phyloP scores from a whole-genome alignment of 768 basidiomycete species.

The Kwoniella mangroviensis region DNA sequence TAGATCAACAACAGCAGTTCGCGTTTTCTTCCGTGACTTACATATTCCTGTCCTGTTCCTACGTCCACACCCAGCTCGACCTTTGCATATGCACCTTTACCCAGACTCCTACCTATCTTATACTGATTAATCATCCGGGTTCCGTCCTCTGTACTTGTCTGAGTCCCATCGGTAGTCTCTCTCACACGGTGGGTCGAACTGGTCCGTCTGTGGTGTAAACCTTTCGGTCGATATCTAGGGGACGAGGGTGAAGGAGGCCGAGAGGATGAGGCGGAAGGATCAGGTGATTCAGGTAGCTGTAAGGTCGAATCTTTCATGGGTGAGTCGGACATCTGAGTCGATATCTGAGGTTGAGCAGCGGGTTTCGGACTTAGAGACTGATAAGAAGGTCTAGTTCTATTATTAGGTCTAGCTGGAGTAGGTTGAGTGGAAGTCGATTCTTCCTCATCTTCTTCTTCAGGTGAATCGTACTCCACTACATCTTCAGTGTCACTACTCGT shows the following conservation, averaged over 20 bases:
- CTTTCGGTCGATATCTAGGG: slow-evolving; percentile 31
- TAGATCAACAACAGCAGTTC: not conserved
- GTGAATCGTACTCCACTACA: slow-evolving; percentile 28
- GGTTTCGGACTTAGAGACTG: slow-evolving; percentile 25
- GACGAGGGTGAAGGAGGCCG: slow-evolving; percentile 38
- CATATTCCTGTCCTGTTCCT: slow-evolving; percentile 55
- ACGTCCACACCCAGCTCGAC: slow-evolving; percentile 57
- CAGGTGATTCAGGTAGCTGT: slow-evolving; percentile 22
- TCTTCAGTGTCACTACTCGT: slow-evolving; percentile 8
- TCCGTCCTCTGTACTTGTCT: slow-evolving; percentile 49
- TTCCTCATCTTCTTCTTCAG: slow-evolving; percentile 30
- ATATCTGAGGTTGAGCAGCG: slow-evolving; percentile 1
- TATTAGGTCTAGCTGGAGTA: not conserved
- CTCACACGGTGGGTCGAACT: slow-evolving; percentile 49
- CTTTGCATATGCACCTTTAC: slow-evolving; percentile 57
- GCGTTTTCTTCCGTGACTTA: slow-evolving; percentile 21
- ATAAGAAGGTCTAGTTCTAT: slow-evolving; percentile 11
- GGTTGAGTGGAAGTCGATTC: not conserved
- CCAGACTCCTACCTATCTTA: slow-evolving; percentile 52
- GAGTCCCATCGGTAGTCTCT: slow-evolving; percentile 52
- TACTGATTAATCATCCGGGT: slow-evolving; percentile 56
- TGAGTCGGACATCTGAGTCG: slow-evolving; percentile 21
- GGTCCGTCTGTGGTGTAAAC: slow-evolving; percentile 37
- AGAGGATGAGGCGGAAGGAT: slow-evolving; percentile 12
- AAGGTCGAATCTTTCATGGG: slow-evolving; percentile 19